Evolutionary conservation across 305 asterid genomes (phyloP), one percentile per base, ranked within the genome.

Genomic region (Salvia sclarea): DNA sequence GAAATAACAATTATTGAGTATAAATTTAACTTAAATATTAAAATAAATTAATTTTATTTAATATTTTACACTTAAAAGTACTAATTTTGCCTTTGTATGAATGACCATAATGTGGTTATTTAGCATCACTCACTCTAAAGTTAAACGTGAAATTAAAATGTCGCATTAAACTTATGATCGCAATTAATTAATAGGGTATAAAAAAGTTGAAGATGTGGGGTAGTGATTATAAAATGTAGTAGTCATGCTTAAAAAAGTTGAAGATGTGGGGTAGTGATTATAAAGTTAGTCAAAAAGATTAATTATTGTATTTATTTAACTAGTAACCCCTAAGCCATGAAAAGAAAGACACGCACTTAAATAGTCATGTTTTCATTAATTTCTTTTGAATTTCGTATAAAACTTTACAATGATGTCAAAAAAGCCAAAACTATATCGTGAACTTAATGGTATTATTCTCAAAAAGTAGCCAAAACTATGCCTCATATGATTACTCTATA

Each of bases 181-280:
- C 0, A 30, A 30, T 30, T 30, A 30, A 30, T 30, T 4, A 30
- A 30, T 30, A 2, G 6, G 30, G 21, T 7, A 5, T 54, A 54
- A 54, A 25, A 28, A 28, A 55, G 61, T 55, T 55, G 61, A 54
- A 53, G 61, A 55, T 13, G 12, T 28, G 30, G 30, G 4, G 30
- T 25, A 25, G 30, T 25, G 35, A n/a, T n/a, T 53, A 35, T 54
- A 11, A 4, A 12, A 24, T 6, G 5, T 54, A 16, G 38, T 13
- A 54, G 61, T 54, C 61, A 54, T 25, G 21, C n/a, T 13, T 54
- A 54, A 54, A 25, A 28, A 28, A 55, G 61, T 55, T 55, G 61
- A 54, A 53, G 61, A 55, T 13, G 12, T 28, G 61, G 41, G 61
- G 33, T 21, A 20, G 31, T 55, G 8, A 28, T 55, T 13, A 31